Evolutionary conservation across 2,329 filamentous ascomycete species (phyloP).

Genomic region (Fusarium albosuccineum): DNA sequence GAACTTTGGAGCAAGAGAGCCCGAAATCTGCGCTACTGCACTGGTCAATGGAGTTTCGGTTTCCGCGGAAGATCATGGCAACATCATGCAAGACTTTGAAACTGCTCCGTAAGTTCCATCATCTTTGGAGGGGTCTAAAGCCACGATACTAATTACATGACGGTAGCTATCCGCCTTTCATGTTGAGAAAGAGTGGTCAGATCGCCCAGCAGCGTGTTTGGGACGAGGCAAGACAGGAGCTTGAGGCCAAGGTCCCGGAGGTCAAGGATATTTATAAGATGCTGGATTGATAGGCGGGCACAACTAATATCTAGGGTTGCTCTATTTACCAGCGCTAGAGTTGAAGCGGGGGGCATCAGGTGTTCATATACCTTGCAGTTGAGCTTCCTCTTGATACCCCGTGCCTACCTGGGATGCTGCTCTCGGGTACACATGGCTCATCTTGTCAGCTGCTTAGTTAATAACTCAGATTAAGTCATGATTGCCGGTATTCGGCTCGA

Average conservation of each 20-base stretch:
- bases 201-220: constrained; percentile 43
- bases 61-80: constrained; percentile 48
- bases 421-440: too few species aligned
- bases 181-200: constrained; percentile 46
- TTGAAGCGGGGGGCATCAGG: too few species aligned
- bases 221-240: constrained; percentile 41
- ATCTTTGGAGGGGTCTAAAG: not conserved
- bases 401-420: too few species aligned
- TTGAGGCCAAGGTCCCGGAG: constrained; percentile 43
- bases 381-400: too few species aligned
- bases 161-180: constrained; percentile 53
- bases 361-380: too few species aligned
- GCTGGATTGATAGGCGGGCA: constrained; percentile 21
- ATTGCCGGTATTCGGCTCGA: too few species aligned
- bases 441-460: too few species aligned
- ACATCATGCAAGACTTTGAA: constrained; percentile 55
- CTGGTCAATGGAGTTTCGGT: constrained; percentile 54
- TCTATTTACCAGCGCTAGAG: not conserved
- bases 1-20: constrained; percentile 54
- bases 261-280: constrained; percentile 41
- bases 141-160: constrained; percentile 3
- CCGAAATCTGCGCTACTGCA: constrained; percentile 53
- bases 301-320: not conserved
- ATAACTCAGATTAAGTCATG: too few species aligned
- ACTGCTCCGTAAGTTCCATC: constrained; percentile 48